These are phyloP conservation scores for Trypanosoma brucei DNA, from an alignment of 208 protist species.

Conservation along the genomic window DNA sequence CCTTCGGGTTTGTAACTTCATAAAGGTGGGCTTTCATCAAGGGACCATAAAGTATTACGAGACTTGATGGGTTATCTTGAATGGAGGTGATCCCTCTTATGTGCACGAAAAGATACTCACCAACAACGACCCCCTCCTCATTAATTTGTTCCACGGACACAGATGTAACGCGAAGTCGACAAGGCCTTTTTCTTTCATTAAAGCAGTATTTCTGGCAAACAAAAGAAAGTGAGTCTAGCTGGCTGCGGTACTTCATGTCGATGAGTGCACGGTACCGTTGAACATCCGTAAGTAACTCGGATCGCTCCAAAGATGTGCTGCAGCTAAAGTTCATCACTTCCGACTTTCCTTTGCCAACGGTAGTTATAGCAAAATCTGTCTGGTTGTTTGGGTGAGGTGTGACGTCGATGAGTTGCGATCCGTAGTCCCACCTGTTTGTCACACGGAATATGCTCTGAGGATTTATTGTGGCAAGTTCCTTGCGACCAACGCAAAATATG, in stretches of 20 bases:
- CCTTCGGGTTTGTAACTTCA: conserved; percentile 19
- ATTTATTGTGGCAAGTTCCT: conserved; percentile 68
- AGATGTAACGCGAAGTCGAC: conserved; percentile 54
- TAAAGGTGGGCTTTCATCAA: conserved; percentile 77
- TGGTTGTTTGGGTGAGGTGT: conserved; percentile 24
- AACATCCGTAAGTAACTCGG: conserved; percentile 83
- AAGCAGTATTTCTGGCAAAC: conserved; percentile 49
- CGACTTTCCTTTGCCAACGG: conserved; percentile 28
- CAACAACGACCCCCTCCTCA: conserved; percentile 22
- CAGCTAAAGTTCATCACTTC: conserved; percentile 73
- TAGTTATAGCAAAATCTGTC: conserved; percentile 53
- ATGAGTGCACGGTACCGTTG: conserved; percentile 62
- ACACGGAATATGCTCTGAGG: conserved; percentile 59
- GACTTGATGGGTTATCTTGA: conserved; percentile 33
- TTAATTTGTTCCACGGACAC: conserved; percentile 45
- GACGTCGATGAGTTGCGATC: conserved; percentile 37
- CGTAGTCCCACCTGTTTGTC: conserved; percentile 83
- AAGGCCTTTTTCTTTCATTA: conserved; percentile 34
- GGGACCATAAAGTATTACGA: conserved; percentile 72
- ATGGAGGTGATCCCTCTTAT: conserved; percentile 67
- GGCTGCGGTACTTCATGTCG: conserved; percentile 33
- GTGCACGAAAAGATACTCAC: conserved; percentile 78
- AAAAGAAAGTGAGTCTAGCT: conserved; percentile 24
- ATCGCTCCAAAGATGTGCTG: conserved; percentile 45
- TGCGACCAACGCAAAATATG: conserved; percentile 66